Evolutionary conservation across 2,329 filamentous ascomycete species (phyloP).

Genomic region (Rutstroemia sp.): DNA sequence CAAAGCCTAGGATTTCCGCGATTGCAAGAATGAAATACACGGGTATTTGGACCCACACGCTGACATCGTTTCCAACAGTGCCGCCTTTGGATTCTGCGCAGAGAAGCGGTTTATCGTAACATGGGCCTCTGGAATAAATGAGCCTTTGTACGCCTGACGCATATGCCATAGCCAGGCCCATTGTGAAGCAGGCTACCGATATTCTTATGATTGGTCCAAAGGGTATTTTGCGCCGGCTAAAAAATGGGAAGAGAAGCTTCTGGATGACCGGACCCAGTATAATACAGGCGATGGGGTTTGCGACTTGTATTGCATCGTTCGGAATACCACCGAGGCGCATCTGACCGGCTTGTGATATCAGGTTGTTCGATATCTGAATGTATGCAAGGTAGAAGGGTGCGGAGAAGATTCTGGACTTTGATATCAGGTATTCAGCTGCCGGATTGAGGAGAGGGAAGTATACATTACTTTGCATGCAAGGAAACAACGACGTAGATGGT

Average conservation of each 20-base stretch:
- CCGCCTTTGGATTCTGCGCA: slow-evolving; percentile 35
- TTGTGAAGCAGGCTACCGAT: slow-evolving; percentile 48
- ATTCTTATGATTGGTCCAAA: slow-evolving; percentile 53
- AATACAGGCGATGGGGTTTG: slow-evolving; percentile 53
- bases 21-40: slow-evolving; percentile 47
- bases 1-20: slow-evolving; percentile 56
- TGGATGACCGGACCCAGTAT: slow-evolving; percentile 48
- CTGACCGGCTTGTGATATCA: slow-evolving; percentile 52
- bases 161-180: slow-evolving; percentile 45
- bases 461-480: neutral
- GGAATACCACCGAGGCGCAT: slow-evolving; percentile 45
- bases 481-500: neutral
- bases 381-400: neutral
- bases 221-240: slow-evolving; percentile 42
- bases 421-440: too few relatives aligned
- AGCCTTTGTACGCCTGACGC: slow-evolving; percentile 49
- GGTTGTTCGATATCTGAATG: slow-evolving; percentile 61
- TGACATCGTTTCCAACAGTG: slow-evolving; percentile 32
- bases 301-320: slow-evolving; percentile 54
- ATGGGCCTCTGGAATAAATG: slow-evolving; percentile 49
- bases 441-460: too few relatives aligned
- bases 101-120: slow-evolving; percentile 39
- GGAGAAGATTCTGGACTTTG: neutral
- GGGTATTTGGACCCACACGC: slow-evolving; percentile 46
- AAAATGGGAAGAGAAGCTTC: slow-evolving; percentile 48